Evolutionary conservation across 495 filamentous ascomycete species (phyloP), one percentile per base, ranked within the genome.

Genomic region (Bombardia bombarda): DNA sequence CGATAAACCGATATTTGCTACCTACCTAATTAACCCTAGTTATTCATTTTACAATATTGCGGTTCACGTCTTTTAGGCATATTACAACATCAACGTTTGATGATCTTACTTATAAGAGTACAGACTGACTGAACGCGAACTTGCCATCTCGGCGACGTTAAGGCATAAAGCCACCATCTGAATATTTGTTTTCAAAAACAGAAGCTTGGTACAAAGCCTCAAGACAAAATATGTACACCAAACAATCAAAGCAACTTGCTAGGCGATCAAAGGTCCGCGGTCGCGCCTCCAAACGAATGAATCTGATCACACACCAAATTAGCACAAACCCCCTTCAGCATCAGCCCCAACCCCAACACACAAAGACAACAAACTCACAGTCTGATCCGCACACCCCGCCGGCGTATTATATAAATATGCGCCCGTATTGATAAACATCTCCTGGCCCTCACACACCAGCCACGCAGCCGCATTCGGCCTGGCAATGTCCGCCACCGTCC

Each of bases 321-420:
- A 42, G 42, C 38, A 21, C 23, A n/a, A 12, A n/a, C 39, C 40
- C 13, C 25, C 9, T n/a, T 12, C 35, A 7, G 16, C 8, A 18
- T 38, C 32, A 42, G 32, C 14, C 7, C n/a, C 10, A 7, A 19
- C 21, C 3, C 20, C 21, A 0, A 4, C 14, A 18, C 7, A 23
- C 17, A 35, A 32, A 13, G 2, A 23, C 0, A 44, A 10, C 21
- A 22, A 19, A 58, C 64, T 56, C 40, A 65, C 63, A 45, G 69
- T 74, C 54, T 73, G 60, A 60, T 74, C 72, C 35, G 56, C 59
- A 58, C 70, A 75, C 19, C 72, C 72, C 18, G 53, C 57, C 13
- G 70, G 70, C 26, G 68, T 75, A 40, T 61, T 34, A 50, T 72
- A 74, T 25, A 51, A 34, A 56, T 73, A 76, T 26, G 62, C 61